These are phyloP conservation scores for Amphirosellinia nigrospora DNA, from an alignment of 495 filamentous ascomycete genomes.

Conservation along the genomic window DNA sequence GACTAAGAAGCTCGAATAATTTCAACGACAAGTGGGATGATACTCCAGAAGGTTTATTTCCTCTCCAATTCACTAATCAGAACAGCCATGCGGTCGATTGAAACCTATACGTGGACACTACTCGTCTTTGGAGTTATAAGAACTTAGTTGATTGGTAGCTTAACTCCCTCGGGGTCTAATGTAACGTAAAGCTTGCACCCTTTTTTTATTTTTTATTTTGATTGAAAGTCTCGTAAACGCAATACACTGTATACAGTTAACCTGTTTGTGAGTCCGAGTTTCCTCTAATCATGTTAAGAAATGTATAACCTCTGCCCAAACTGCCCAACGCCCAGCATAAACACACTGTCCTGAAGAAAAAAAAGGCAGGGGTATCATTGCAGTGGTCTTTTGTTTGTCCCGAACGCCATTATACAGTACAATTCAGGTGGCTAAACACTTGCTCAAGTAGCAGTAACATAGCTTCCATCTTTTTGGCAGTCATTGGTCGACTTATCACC, in stretches of 20 bases:
- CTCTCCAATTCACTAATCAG: not conserved
- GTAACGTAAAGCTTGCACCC: not conserved
- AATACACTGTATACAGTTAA: not conserved
- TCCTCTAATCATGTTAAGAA: not conserved
- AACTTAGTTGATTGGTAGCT: not conserved
- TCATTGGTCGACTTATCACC: not conserved
- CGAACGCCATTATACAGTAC: not conserved
- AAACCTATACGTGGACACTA: not conserved
- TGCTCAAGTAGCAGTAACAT: conserved; percentile 2
- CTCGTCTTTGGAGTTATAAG: not conserved
- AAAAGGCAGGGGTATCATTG: conserved; percentile 3
- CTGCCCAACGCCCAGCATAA: not conserved
- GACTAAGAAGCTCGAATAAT: too few species aligned
- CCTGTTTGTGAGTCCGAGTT: not conserved
- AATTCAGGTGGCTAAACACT: not conserved
- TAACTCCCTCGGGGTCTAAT: not conserved
- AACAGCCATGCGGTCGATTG: not conserved
- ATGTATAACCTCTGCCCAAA: not conserved
- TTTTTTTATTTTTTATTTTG: not conserved
- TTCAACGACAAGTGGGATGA: too few species aligned
- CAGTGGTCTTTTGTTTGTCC: not conserved
- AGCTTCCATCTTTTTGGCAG: not conserved
- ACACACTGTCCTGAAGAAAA: not conserved
- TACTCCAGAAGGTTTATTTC: not conserved
- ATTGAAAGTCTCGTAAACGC: not conserved